Evolutionary conservation across 2,329 filamentous ascomycete genomes (phyloP).

Genomic region (Ophiostoma sp.): DNA sequence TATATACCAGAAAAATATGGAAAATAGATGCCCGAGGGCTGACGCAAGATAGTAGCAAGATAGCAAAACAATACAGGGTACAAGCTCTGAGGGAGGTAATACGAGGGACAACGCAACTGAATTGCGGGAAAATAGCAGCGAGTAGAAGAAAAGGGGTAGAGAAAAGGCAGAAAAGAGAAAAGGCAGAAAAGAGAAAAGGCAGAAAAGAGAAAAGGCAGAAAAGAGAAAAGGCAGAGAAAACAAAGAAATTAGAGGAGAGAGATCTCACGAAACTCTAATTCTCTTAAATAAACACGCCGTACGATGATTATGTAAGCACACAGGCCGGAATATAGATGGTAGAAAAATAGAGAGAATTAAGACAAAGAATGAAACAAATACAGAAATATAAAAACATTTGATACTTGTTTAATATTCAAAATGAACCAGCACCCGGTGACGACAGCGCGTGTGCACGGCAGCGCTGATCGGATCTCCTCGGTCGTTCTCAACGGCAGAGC

Average conservation of each 20-base stretch:
- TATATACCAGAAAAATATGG: not conserved
- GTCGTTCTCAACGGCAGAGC: too few species aligned
- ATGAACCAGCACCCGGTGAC: too few species aligned
- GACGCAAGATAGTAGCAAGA: not conserved
- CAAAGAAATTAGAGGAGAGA: not conserved
- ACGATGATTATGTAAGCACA: not conserved
- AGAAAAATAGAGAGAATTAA: not conserved
- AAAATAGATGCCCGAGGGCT: not conserved
- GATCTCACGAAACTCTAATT: not conserved
- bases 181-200: not conserved
- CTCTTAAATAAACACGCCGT: not conserved
- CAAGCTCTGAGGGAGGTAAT: not conserved
- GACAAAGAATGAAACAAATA: not conserved
- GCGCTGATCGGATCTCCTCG: too few species aligned
- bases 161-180: not conserved
- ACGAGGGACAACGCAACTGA: not conserved
- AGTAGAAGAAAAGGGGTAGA: not conserved
- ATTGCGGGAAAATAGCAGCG: constrained; percentile 5
- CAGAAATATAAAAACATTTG: too few species aligned
- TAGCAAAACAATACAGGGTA: not conserved
- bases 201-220: not conserved
- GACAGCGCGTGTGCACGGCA: too few species aligned
- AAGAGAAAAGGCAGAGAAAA: not conserved
- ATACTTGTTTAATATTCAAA: too few species aligned
- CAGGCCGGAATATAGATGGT: not conserved